phyloP scores from a whole-genome alignment of 257 asterid species.

The Plantago major region DNA sequence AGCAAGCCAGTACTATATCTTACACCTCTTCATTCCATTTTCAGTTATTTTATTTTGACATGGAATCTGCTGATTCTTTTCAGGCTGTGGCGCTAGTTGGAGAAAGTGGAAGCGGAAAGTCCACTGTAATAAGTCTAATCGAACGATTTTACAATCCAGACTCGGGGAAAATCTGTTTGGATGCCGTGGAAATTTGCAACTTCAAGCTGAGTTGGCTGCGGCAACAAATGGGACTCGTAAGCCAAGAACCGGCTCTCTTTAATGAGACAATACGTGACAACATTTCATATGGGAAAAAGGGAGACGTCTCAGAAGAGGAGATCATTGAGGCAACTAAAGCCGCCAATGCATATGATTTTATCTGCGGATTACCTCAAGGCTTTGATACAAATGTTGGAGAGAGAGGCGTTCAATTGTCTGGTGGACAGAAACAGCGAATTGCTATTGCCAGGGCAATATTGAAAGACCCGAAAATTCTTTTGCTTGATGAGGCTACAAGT shows the following conservation, averaged over 20 bases:
- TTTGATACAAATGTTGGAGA: conserved; percentile 69
- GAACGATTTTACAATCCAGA: conserved; percentile 72
- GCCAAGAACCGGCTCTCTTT: conserved; percentile 84
- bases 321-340: conserved; percentile 54
- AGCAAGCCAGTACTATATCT: background rate
- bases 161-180: conserved; percentile 44
- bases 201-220: conserved; percentile 66
- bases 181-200: conserved; percentile 37
- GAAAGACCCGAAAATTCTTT: conserved; percentile 55
- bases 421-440: conserved; percentile 71
- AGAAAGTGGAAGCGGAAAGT: conserved; percentile 80
- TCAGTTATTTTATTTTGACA: background rate
- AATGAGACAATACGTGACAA: conserved; percentile 69
- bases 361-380: conserved; percentile 66
- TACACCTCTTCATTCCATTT: background rate
- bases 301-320: conserved; percentile 55
- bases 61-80: background rate
- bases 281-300: conserved; percentile 62
- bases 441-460: conserved; percentile 70
- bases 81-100: conserved; percentile 87
- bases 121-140: conserved; percentile 60
- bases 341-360: conserved; percentile 67
- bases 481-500: conserved; percentile 80
- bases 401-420: conserved; percentile 62
- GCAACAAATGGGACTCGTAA: conserved; percentile 74